Evolutionary conservation across 352 stramenopile species (phyloP).

Genomic region (Thalassiosira livingstoniorum): DNA sequence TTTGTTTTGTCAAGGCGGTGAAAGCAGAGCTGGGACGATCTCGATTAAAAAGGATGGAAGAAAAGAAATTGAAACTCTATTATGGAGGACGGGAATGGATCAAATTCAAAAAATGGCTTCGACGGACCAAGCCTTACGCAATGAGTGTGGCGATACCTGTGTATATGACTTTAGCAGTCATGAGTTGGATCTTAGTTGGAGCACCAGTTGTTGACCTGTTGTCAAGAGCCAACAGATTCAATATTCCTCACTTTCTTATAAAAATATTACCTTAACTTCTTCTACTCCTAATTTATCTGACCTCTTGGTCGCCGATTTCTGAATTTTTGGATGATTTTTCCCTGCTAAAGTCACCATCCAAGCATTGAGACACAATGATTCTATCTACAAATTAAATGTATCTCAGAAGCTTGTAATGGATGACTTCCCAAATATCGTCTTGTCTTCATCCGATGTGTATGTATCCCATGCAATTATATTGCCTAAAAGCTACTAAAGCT

Average conservation of each 20-base stretch:
- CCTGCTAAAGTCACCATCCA: too few relatives aligned
- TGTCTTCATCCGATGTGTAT: too few relatives aligned
- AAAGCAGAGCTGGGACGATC: conserved; percentile 27
- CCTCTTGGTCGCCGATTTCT: too few relatives aligned
- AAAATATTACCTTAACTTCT: too few relatives aligned
- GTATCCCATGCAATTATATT: too few relatives aligned
- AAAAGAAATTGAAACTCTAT: conserved; percentile 40
- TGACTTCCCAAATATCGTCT: too few relatives aligned
- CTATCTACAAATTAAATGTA: too few relatives aligned
- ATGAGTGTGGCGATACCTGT: conserved; percentile 34
- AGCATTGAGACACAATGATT: too few relatives aligned
- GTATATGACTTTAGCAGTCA: conserved; percentile 36
- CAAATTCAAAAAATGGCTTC: conserved; percentile 31
- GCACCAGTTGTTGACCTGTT: conserved; percentile 12
- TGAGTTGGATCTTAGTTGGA: conserved; percentile 49
- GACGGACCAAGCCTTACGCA: conserved; percentile 31
- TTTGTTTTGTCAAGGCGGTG: conserved; percentile 53
- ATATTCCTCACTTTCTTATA: conserved; percentile 10
- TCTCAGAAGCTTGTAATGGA: too few relatives aligned
- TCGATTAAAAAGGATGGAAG: conserved; percentile 13
- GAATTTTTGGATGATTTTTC: too few relatives aligned
- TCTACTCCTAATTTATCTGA: too few relatives aligned
- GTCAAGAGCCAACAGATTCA: conserved; percentile 1
- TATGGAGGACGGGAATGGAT: conserved; percentile 38
- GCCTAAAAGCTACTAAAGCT: too few relatives aligned